Base-by-base conservation (phyloP, 129 eudicot genomes). In the Flaveria linearis region DNA sequence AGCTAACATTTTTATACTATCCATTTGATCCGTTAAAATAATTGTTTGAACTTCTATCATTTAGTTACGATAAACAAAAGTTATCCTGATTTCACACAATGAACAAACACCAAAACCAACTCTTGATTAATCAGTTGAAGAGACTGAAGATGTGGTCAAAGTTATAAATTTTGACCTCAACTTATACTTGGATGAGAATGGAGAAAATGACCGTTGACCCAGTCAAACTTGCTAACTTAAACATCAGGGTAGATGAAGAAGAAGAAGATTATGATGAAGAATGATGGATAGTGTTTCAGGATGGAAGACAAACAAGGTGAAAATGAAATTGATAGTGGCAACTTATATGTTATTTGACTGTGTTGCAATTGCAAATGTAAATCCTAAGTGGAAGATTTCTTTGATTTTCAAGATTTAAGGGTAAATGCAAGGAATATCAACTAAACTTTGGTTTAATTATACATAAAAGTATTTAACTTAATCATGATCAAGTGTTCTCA, bases 251-350 rank as follows among this genome's bases (percentile, higher is more conserved):
- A 68, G 87, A 78, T 23, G 93, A 85, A 46, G 90, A 88, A 26
- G 88, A 88, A 2, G 88, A 87, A 58, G 89, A 89, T 83, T 89
- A 86, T 28, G 95, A 89, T 73, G 95, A 84, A 64, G 69, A 66
- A 75, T 72, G 82, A 57, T 82, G 82, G 51, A 16, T 6, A 14
- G 17, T 10, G 6, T 18, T 4, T 58, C 26, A 16, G 78, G 64
- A 30, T 72, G 30, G 75, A 7, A 11, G 53, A 30, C 20, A 33
- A 67, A 53, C 74, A 17, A 76, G 73, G 67, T 68, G 41, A 43
- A 57, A 52, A 76, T 65, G 67, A 45, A 56, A 36, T 36, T 39
- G 77, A 23, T 23, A 22, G 69, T 74, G 56, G 46, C 78, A 45
- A 61, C 46, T 60, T 65, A 30, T 76, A 76, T 66, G 80, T 18